Conservation (phyloP, 2,329 filamentous ascomycete species). For the Arthrinium puccinioides region DNA sequence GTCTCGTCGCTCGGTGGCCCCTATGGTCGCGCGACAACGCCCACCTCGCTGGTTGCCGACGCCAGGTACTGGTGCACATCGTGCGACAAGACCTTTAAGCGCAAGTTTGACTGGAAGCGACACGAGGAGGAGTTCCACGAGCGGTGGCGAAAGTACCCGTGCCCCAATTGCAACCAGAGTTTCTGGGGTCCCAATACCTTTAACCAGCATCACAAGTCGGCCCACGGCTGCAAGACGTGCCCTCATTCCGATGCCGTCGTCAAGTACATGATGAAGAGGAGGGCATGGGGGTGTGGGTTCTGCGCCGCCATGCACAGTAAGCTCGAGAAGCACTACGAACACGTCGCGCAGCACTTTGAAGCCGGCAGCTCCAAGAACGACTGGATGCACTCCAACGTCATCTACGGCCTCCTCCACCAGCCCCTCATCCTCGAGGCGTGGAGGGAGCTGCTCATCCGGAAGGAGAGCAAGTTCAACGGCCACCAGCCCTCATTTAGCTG, state of each 20-base stretch:
- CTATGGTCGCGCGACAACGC: conserved; percentile 5
- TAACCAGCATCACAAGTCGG: conserved; percentile 60
- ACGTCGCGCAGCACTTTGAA: conserved; percentile 62
- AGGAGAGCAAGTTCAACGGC: conserved; percentile 34
- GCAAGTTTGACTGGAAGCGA: conserved; percentile 63
- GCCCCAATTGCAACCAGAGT: conserved; percentile 60
- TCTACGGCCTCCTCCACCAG: conserved; percentile 62
- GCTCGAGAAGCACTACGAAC: conserved; percentile 60
- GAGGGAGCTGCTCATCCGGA: conserved; percentile 46
- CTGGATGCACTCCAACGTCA: conserved; percentile 63
- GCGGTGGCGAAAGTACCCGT: conserved; percentile 60
- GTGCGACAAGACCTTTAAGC: conserved; percentile 57
- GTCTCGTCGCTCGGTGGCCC: conserved; percentile 15
- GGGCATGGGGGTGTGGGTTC: conserved; percentile 63
- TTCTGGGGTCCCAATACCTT: conserved; percentile 64
- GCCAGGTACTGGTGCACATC: conserved; percentile 33
- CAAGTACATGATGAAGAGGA: conserved; percentile 54
- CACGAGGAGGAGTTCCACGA: conserved; percentile 66
- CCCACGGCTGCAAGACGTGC: conserved; percentile 57
- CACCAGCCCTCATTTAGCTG: conserved; percentile 54
- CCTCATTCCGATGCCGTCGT: conserved; percentile 59
- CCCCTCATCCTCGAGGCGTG: conserved; percentile 54
- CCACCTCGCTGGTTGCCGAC: conserved; percentile 13
- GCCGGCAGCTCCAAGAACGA: conserved; percentile 54
- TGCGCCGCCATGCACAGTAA: conserved; percentile 56